Conservation (phyloP, 345 rosid species). For the Pelargonium nanum region DNA sequence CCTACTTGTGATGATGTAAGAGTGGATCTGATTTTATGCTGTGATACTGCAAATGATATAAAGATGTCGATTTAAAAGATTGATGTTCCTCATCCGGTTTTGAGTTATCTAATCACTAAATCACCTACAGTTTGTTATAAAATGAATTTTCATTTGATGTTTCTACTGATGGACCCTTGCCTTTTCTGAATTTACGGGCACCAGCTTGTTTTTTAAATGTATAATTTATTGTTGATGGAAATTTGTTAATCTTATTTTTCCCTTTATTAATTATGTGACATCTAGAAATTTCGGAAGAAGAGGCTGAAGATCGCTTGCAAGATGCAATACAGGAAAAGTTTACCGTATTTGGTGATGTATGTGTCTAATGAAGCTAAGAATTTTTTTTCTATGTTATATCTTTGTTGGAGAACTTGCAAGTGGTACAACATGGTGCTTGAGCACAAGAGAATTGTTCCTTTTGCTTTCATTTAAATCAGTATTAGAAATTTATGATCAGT, state of each 20-base stretch:
- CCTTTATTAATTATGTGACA: slow-evolving; percentile 3
- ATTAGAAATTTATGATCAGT: not conserved
- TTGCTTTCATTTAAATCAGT: too few species aligned
- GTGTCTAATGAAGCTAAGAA: slow-evolving; percentile 16
- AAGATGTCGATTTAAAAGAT: not conserved
- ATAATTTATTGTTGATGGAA: slow-evolving; percentile 3
- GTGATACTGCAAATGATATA: not conserved
- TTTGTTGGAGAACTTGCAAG: not conserved
- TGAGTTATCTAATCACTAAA: too few species aligned
- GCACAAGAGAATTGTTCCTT: not conserved
- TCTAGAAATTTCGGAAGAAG: slow-evolving; percentile 94
- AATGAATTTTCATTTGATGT: not conserved
- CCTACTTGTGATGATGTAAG: not conserved
- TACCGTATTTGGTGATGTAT: slow-evolving; percentile 92
- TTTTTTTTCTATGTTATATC: not conserved
- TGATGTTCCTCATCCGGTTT: too few species aligned
- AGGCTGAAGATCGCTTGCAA: slow-evolving; percentile 91
- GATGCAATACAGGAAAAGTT: slow-evolving; percentile 95
- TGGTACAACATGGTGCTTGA: not conserved
- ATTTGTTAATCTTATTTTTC: not conserved
- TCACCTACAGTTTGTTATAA: too few species aligned
- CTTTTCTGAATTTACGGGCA: not conserved
- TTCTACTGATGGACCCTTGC: too few species aligned
- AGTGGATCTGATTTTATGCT: not conserved
- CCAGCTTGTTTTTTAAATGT: not conserved